Evolutionary conservation across 2,329 filamentous ascomycete species (phyloP), one percentile per base, ranked within the genome.

Genomic region (Aspergillus pseudoterreus): DNA sequence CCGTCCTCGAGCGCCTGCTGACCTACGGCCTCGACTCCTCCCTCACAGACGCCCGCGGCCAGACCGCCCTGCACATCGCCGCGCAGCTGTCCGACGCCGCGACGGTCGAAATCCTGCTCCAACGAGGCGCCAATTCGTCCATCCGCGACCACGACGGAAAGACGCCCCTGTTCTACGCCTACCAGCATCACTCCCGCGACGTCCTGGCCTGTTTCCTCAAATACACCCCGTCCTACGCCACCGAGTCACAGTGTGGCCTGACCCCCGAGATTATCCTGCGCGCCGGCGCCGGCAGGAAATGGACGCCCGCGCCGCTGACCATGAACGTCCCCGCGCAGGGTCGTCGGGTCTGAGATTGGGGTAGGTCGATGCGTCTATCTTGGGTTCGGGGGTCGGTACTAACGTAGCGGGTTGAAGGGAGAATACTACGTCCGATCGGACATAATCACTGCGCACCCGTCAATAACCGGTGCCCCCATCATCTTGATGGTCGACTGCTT

Each of bases 91-190:
- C 44, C n/a, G 36, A 33, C 2, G 12, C 41, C 1, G 38, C 46
- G 4, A 30, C 48, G n/a, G 32, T 51, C 47, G 42, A 46, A 4
- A 11, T 45, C 21, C 47, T 55, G 6, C 47, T 55, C 0, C 9
- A 53, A 14, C 12, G 41, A 10, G 43, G 43, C 8, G 36, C 36
- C 2, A 22, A 14, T 9, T 53, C 47, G 12, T 51, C 45, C 1
- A 22, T 33, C 6, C 47, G 50, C 9, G 53, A 55, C 47, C 32
- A 27, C 21, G 21, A 39, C 10, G 47, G 53, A 2, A 50, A 49
- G 11, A 53, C 43, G 1, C 30, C 50, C 4, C 38, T 55, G 2
- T 50, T 42, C 41, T 55, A 55, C 53, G 53, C 53, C 21, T 55
- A 55, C 36, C 24, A 50, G 6, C 50, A 53, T 14, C 30, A 47